Evolutionary conservation across 2,329 filamentous ascomycete genomes (phyloP).

Genomic region (Pyricularia sp.): DNA sequence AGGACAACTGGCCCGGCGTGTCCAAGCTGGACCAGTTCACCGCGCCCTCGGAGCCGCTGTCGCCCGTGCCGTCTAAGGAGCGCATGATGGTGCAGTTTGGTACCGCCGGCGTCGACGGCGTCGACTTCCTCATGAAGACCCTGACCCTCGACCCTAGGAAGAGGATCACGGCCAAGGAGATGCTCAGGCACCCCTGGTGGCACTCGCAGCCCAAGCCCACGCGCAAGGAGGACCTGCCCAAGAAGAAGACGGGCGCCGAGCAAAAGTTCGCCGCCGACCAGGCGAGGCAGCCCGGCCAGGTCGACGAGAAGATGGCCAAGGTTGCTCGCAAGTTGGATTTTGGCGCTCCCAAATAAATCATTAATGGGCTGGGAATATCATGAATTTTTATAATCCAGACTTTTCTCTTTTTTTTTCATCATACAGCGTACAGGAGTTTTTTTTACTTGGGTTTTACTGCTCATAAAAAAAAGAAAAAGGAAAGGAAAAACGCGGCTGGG

Average conservation of each 20-base stretch:
- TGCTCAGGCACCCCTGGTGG: constrained; percentile 84
- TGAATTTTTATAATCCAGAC: background rate
- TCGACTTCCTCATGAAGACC: constrained; percentile 81
- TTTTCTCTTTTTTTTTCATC: constrained; percentile 2
- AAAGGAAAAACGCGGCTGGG: background rate
- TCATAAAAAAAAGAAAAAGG: background rate
- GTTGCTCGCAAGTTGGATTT: constrained; percentile 81
- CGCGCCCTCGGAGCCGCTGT: constrained; percentile 42
- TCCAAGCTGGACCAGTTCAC: constrained; percentile 71
- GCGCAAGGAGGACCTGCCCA: constrained; percentile 70
- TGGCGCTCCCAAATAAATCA: constrained; percentile 33
- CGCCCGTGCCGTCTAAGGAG: constrained; percentile 55
- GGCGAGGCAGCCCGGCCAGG: constrained; percentile 62
- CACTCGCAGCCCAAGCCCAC: constrained; percentile 74
- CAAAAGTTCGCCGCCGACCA: constrained; percentile 76
- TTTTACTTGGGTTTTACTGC: background rate
- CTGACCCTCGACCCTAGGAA: constrained; percentile 79
- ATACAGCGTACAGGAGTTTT: background rate
- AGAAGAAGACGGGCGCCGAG: constrained; percentile 54
- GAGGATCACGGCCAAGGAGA: constrained; percentile 65
- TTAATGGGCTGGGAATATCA: background rate
- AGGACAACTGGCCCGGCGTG: constrained; percentile 94
- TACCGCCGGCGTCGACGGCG: constrained; percentile 70
- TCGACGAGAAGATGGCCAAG: constrained; percentile 63
- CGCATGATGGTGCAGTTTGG: constrained; percentile 72